Percentiles rank a stretch among this genome's conserved stretches.
Evolutionary conservation across 1,284 basidiomycete species (phyloP).

Genomic region (Sanghuangporus weigelae): DNA sequence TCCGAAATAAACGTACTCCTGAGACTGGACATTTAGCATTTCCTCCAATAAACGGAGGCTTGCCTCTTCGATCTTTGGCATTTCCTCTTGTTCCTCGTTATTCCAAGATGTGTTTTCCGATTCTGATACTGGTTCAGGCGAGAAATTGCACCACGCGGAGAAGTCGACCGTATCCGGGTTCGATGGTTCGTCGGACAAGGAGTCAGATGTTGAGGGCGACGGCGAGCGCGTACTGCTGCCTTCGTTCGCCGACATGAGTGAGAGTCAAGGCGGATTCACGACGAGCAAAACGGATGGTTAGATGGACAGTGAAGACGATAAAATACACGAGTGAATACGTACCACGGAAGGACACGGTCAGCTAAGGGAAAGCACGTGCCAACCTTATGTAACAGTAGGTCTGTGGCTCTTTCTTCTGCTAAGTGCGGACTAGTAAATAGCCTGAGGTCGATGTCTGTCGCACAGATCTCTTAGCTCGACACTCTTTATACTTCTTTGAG

Average conservation of each 20-base stretch:
- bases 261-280: not conserved
- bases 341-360: not conserved
- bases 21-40: constrained; percentile 62
- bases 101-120: constrained; percentile 33
- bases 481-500: not conserved
- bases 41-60: constrained; percentile 62
- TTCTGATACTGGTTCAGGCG: constrained; percentile 31
- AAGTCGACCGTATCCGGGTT: constrained; percentile 45
- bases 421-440: not conserved
- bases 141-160: constrained; percentile 52
- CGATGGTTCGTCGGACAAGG: constrained; percentile 47
- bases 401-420: not conserved
- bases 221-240: constrained; percentile 62
- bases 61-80: constrained; percentile 34
- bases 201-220: constrained; percentile 63
- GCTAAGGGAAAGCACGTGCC: not conserved
- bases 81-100: constrained; percentile 22
- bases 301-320: not conserved
- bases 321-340: not conserved
- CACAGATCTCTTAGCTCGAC: not conserved
- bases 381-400: not conserved
- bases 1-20: constrained; percentile 47
- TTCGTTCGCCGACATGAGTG: constrained; percentile 38
- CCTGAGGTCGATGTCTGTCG: not conserved
- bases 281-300: not conserved